phyloP scores from a whole-genome alignment of 352 stramenopile species.

The Phytopythium oedochilum region DNA sequence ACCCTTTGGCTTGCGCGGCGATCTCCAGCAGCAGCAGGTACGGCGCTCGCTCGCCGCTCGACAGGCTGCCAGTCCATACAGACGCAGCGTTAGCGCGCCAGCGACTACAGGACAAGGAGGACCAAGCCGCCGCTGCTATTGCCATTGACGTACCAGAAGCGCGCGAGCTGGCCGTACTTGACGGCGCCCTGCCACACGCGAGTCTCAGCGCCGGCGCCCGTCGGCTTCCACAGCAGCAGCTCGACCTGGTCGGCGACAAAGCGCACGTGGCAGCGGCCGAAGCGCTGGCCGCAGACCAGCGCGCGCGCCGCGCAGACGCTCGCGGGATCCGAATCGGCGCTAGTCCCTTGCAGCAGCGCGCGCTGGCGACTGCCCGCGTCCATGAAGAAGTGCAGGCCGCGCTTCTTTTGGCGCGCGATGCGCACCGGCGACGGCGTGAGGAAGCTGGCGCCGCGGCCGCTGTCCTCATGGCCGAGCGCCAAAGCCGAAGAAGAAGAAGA shows the following conservation, averaged over 20 bases:
- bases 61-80: conserved; percentile 29
- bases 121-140: background rate
- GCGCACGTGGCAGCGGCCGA: conserved; percentile 30
- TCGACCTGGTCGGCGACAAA: conserved; percentile 23
- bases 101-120: too few species aligned
- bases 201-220: background rate
- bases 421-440: conserved; percentile 1
- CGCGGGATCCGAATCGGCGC: background rate
- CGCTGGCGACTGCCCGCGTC: conserved; percentile 4
- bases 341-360: background rate
- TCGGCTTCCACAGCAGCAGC: conserved; percentile 26
- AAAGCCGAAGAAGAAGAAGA: too few species aligned
- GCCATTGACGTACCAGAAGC: conserved; percentile 28
- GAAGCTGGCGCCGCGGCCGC: background rate
- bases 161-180: conserved; percentile 32
- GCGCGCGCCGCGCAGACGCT: conserved; percentile 23
- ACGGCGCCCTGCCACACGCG: conserved; percentile 25
- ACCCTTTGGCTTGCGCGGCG: conserved; percentile 10
- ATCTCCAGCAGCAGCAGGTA: conserved; percentile 60
- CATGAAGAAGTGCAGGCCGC: conserved; percentile 25
- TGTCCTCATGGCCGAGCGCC: background rate
- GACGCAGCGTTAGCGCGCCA: too few species aligned
- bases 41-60: conserved; percentile 18
- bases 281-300: conserved; percentile 34
- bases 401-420: background rate